Evolutionary conservation across 495 filamentous ascomycete genomes (phyloP), one percentile per base, ranked within the genome.

Genomic region (Tuber microsphaerosporum): DNA sequence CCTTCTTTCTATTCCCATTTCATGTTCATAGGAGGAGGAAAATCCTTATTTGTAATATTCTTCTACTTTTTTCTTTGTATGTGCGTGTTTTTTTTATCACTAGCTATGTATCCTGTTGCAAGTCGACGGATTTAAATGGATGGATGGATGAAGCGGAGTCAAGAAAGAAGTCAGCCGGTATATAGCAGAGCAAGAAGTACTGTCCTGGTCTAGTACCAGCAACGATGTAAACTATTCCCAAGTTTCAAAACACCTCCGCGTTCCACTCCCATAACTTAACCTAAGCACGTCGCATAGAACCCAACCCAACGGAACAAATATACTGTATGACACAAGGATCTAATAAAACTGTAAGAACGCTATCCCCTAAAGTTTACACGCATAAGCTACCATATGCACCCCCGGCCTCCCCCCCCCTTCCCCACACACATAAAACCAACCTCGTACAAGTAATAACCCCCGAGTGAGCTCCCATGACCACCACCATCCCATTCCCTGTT

Each of bases 391-490:
- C 31, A 65, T 56, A 34, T 26, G 34, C 26, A 46, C n/a, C 26
- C 12, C 26, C 56, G 20, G 4, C 26, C 16, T 45, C 44, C 14
- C 44, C 16, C 16, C 5, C 26, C 56, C 26, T 31, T 16, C 56
- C 6, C 56, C 56, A 65, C 56, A 45, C 10, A 65, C 56, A 7
- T 34, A 65, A 65, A 65, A 65, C 56, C 56, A 34, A 65, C 26
- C 56, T n/a, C 56, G 56, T 9, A 43, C 42, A 43, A 43, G 42
- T 65, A 65, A 65, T 26, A 65, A 34, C 12, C 71, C 45, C 46
- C 77, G 77, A 79, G 77, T 79, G 77, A 79, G 74, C 45, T 34
- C 39, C 72, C 56, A 78, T 79, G 77, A 78, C 12, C 26, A 65
- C 56, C n/a, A 14, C 56, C 26, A 14, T 12, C 12, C 56, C n/a